A percentile compares a stretch with the other conserved stretches of the same genome.
These are phyloP conservation scores for Talaromyces adpressus DNA, from an alignment of 495 filamentous ascomycete species.

Conservation along the genomic window DNA sequence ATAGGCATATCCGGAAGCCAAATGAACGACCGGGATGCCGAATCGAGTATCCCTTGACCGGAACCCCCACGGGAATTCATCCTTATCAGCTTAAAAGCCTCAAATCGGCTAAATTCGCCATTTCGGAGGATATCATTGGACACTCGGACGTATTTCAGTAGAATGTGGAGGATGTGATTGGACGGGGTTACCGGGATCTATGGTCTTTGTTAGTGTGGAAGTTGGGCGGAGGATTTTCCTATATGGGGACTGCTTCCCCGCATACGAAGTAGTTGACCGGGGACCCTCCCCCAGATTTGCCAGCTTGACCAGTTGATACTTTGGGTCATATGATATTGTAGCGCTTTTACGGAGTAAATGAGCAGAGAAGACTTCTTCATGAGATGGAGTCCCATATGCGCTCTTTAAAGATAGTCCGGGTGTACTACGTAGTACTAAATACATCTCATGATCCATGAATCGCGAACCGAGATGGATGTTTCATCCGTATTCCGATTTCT, in stretches of 20 bases:
- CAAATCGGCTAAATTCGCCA: neutral
- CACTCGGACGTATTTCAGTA: neutral
- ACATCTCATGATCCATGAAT: neutral
- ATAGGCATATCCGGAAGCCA: neutral
- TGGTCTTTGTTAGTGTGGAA: neutral
- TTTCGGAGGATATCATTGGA: neutral
- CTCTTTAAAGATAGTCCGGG: neutral
- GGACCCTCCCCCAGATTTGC: neutral
- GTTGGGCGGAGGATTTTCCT: neutral
- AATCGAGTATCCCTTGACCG: neutral
- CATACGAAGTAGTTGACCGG: neutral
- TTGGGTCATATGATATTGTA: neutral
- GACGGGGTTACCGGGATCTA: neutral
- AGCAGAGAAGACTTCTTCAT: too few species aligned
- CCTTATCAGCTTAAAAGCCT: neutral
- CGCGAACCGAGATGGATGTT: neutral
- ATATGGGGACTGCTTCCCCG: neutral
- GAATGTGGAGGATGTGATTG: neutral
- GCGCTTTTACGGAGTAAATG: neutral
- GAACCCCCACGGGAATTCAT: neutral
- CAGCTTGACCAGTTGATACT: neutral
- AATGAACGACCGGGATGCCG: neutral
- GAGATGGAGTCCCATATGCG: neutral
- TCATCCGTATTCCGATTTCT: neutral
- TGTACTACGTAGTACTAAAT: neutral